Evolutionary conservation across 2,329 filamentous ascomycete species (phyloP).

Genomic region (Huntiella bhutanensis): DNA sequence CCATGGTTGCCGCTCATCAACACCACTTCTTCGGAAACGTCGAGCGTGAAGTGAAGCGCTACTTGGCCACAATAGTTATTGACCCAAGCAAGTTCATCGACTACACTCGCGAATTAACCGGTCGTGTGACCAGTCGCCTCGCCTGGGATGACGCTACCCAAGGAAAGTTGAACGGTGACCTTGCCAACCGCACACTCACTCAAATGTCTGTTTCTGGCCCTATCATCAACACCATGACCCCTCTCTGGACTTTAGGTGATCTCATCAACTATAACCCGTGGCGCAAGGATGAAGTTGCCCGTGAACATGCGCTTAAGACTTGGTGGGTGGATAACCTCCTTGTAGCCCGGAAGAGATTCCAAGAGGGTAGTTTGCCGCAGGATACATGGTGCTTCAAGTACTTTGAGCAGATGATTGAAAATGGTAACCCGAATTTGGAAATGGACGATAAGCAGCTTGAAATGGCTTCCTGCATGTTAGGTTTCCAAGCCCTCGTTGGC

Average conservation of each 20-base stretch:
- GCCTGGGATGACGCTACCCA: slow-evolving; percentile 31
- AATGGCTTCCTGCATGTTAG: slow-evolving; percentile 31
- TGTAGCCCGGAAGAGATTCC: slow-evolving; percentile 23
- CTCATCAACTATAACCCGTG: slow-evolving; percentile 25
- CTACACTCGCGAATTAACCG: slow-evolving; percentile 29
- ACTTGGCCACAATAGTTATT: slow-evolving; percentile 26
- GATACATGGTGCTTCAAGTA: slow-evolving; percentile 32
- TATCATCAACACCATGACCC: slow-evolving; percentile 30
- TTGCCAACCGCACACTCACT: slow-evolving; percentile 27
- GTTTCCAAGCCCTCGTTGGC: slow-evolving; percentile 31
- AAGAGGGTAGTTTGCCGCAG: slow-evolving; percentile 21
- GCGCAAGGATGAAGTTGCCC: slow-evolving; percentile 26
- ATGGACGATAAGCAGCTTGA: slow-evolving; percentile 25
- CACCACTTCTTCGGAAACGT: slow-evolving; percentile 29
- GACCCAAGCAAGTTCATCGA: slow-evolving; percentile 27
- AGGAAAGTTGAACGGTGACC: slow-evolving; percentile 26
- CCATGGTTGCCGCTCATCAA: slow-evolving; percentile 24
- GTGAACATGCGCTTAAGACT: slow-evolving; percentile 24
- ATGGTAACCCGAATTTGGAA: slow-evolving; percentile 22
- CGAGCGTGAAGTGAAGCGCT: slow-evolving; percentile 26
- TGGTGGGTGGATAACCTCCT: slow-evolving; percentile 28
- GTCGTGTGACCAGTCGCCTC: slow-evolving; percentile 29
- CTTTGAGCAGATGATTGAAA: slow-evolving; percentile 23
- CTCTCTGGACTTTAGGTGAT: slow-evolving; percentile 26
- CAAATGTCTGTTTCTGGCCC: slow-evolving; percentile 34